These are phyloP conservation scores for Phoenix roebelenii DNA, from an alignment of 176 grass and related monocot genomes.

Conservation along the genomic window DNA sequence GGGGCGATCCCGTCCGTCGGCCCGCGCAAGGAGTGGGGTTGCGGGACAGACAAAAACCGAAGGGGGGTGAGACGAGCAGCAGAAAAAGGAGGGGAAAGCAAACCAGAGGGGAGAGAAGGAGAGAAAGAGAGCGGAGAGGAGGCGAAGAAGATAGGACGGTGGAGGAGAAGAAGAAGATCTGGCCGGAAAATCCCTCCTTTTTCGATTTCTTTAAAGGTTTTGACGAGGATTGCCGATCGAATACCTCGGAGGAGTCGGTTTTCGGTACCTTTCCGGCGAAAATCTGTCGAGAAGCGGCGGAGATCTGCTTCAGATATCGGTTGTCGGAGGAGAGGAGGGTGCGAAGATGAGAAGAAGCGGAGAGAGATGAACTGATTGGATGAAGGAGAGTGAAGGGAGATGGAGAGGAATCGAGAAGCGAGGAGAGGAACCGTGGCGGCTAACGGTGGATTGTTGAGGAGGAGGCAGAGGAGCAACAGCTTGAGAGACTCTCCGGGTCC, in stretches of 20 bases:
- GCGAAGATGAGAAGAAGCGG: background rate
- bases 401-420: conserved; percentile 8
- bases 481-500: conserved; percentile 7
- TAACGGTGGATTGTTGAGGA: conserved; percentile 5
- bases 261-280: background rate
- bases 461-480: conserved; percentile 1
- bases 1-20: background rate
- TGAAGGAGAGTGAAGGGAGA: background rate
- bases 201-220: background rate
- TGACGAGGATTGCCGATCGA: background rate
- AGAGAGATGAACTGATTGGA: background rate
- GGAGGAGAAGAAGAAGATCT: background rate
- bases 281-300: background rate
- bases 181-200: background rate
- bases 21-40: background rate
- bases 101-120: background rate
- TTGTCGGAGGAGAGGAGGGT: background rate
- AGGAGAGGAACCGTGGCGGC: conserved; percentile 8
- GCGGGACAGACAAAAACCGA: background rate
- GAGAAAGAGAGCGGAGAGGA: background rate
- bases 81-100: conserved; percentile 3
- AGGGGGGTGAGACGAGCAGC: background rate
- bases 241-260: background rate
- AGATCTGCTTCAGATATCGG: background rate
- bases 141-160: background rate